phyloP scores from a whole-genome alignment of 805 yeast genomes.

The Wickerhamomyces mucosus region DNA sequence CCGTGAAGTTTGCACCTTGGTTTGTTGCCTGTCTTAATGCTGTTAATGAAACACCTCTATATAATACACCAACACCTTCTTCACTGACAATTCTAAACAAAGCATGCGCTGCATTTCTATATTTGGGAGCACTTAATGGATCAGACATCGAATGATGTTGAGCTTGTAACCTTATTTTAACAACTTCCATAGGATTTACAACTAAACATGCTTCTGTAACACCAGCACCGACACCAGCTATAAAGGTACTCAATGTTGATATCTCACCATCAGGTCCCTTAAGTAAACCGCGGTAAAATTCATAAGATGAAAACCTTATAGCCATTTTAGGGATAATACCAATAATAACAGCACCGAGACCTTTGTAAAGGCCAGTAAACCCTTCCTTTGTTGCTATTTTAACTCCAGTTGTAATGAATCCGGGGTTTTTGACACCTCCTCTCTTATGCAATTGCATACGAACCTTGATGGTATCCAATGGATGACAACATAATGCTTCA shows the following conservation, averaged over 20 bases:
- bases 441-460: constrained; percentile 88
- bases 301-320: constrained; percentile 89
- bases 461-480: constrained; percentile 95
- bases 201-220: constrained; percentile 89
- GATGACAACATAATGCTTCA: constrained; percentile 97
- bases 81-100: constrained; percentile 74
- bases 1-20: constrained; percentile 97
- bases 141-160: constrained; percentile 87
- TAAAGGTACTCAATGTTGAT: constrained; percentile 64
- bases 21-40: constrained; percentile 97
- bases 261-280: constrained; percentile 56
- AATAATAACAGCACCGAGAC: constrained; percentile 92
- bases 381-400: constrained; percentile 74
- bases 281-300: constrained; percentile 67
- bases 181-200: constrained; percentile 97
- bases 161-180: constrained; percentile 91
- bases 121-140: constrained; percentile 68
- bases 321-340: constrained; percentile 99
- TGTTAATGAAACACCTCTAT: constrained; percentile 91
- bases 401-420: constrained; percentile 75
- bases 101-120: constrained; percentile 89
- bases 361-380: constrained; percentile 81
- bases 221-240: constrained; percentile 97
- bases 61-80: constrained; percentile 83
- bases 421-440: constrained; percentile 68